Evolutionary conservation across 73 alveolate species (phyloP).

Genomic region (Paramecium sexaurelia): DNA sequence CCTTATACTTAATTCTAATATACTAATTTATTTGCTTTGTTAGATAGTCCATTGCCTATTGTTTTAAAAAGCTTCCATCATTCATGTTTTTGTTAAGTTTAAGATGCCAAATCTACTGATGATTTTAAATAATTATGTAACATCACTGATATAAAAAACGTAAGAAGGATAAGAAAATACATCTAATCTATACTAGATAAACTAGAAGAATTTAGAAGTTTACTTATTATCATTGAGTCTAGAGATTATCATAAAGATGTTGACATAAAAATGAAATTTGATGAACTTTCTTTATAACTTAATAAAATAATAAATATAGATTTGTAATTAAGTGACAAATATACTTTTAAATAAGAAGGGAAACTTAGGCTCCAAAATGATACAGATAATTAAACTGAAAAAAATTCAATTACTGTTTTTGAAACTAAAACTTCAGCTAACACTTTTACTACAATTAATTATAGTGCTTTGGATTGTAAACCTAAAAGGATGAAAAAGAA

Average conservation of each 20-base stretch:
- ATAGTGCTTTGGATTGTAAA: background rate
- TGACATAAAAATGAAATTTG: background rate
- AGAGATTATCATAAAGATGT: background rate
- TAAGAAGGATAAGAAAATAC: background rate
- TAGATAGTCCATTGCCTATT: background rate
- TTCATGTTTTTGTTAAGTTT: background rate
- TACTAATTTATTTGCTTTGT: background rate
- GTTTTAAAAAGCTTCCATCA: background rate
- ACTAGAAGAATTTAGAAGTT: background rate
- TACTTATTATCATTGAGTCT: background rate
- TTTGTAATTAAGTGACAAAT: background rate
- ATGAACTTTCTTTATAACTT: background rate
- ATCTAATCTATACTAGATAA: background rate
- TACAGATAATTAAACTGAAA: background rate
- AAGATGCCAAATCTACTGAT: background rate
- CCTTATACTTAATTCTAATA: background rate
- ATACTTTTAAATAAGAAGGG: background rate
- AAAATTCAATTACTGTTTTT: background rate
- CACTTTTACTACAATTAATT: background rate
- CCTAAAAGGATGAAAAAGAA: background rate
- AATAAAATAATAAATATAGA: background rate
- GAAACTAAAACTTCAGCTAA: background rate
- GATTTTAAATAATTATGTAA: conserved; percentile 8
- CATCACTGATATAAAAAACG: background rate
- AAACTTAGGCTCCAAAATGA: background rate